Evolutionary conservation across 1,284 basidiomycete species (phyloP), one percentile per base, ranked within the genome.

Genomic region (Porphyrellus sp.): DNA sequence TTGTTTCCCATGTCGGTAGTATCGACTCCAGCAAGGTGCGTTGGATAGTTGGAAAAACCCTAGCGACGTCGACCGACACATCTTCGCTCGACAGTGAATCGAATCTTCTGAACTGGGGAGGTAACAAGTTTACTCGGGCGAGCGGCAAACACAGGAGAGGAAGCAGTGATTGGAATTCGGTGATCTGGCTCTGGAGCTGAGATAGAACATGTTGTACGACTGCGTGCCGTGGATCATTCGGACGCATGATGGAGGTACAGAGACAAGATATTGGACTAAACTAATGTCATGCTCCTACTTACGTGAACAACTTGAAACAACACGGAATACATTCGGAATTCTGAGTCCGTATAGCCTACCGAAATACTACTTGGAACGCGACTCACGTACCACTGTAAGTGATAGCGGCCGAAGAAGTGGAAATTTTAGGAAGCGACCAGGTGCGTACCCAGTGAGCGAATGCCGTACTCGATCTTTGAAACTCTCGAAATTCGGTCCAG

Each of bases 1-100:
- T 59, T 0, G 70, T 63, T 39, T 82, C 78, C 87, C 92, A 94
- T 21, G 81, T 78, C 0, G 89, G 88, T 4, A 83, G 65, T 34
- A 91, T 72, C 54, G 80, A 74, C 54, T 81, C 78, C 20, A 93
- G 63, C n/a, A 93, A 64, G 12, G 73, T 75, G 35, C 76, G 72
- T 63, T 93, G 90, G 16, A 91, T 68, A 3, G 68, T 63, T 4
- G 82, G 76, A 35, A 91, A 65, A 58, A 82, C 77, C 60, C 77
- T 80, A 12, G 61, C 50, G 28, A 80, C 41, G 24, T 63, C 55
- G 16, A 65, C 27, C 16, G 46, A 45, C 27, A 49, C 47, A 13
- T 52, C 46, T 41, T 54, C 50, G 31, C 52, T 40, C 12, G 54
- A 48, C 42, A 65, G 37, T 13, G 63, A 60, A 46, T 72, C 67